phyloP scores from a whole-genome alignment of 2,329 filamentous ascomycete genomes.

The Alternaria gaisen region DNA sequence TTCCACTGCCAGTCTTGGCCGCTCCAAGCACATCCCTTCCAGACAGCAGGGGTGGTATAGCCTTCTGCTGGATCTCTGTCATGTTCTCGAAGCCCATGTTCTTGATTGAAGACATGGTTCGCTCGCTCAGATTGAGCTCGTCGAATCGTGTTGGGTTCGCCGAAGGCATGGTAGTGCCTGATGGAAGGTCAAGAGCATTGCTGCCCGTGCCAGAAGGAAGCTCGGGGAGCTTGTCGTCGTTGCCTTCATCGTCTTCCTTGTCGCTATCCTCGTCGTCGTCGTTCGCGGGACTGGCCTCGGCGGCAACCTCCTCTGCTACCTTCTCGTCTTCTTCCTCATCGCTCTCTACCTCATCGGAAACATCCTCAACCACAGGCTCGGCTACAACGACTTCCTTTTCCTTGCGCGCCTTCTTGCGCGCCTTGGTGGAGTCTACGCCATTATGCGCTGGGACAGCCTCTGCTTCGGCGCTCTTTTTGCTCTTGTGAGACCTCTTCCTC shows the following conservation, averaged over 20 bases:
- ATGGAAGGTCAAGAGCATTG: constrained; percentile 59
- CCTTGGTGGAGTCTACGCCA: constrained; percentile 42
- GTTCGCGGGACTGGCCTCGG: constrained; percentile 26
- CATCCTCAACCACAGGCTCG: constrained; percentile 28
- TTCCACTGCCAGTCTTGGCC: constrained; percentile 95
- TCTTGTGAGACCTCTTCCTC: constrained; percentile 59
- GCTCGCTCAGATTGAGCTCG: constrained; percentile 85
- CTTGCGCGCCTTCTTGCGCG: constrained; percentile 50
- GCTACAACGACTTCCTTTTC: constrained; percentile 46
- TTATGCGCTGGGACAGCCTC: constrained; percentile 25
- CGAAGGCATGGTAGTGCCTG: constrained; percentile 65
- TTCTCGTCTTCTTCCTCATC: constrained; percentile 45
- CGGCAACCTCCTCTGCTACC: constrained; percentile 45
- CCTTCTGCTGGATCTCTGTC: constrained; percentile 91
- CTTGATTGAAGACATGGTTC: constrained; percentile 85
- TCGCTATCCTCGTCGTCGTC: constrained; percentile 40
- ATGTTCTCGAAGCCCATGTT: constrained; percentile 95
- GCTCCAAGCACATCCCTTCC: constrained; percentile 93
- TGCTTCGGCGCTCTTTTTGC: constrained; percentile 43
- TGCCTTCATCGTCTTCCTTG: constrained; percentile 38
- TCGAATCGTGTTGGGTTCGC: constrained; percentile 75
- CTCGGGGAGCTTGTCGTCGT: constrained; percentile 17
- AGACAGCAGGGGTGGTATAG: constrained; percentile 83
- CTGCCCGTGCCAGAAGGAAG: constrained; percentile 23
- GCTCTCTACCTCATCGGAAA: constrained; percentile 44